Base-by-base conservation (phyloP, 1,284 basidiomycete genomes). In the Gymnopus androsaceus region DNA sequence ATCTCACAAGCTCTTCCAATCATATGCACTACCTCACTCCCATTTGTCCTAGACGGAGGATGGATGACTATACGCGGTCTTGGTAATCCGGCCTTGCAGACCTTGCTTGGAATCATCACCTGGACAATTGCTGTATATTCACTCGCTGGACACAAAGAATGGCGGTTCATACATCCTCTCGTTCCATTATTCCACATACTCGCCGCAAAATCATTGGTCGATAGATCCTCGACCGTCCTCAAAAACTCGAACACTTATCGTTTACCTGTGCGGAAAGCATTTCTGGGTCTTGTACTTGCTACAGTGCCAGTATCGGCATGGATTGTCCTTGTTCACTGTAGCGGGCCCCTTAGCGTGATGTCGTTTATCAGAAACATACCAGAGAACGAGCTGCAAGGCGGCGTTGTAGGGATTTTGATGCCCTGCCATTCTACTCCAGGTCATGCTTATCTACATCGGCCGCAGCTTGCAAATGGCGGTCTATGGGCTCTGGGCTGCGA, bases 341-440 rank as follows among this genome's bases (percentile, higher is more conserved):
- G 80, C 38, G 92, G 85, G 6, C 94, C 95, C 59, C 83, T 95
- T 50, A 75, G 76, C 40, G 90, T 93, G 17, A 80, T 91, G 66
- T 73, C 81, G 5, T 87, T 84, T 65, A 71, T 92, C 50, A 79
- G 82, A 34, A 66, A 70, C 23, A 72, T 87, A 27, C 79, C 84
- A 1, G 56, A 70, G 19, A 63, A 74, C 17, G 75, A 82, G n/a
- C 67, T 86, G 19, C 53, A 66, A 27, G 74, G 72, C 5, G 84
- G 48, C 12, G 48, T 85, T 7, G 72, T 97, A 14, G 94, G 91
- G 1, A 88, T 94, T 59, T 73, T 98, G 17, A 96, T 95, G 92
- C 97, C 97, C 3, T 99, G 97, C 63, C 97, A 99, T 73, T 97
- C 94, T n/a, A 94, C 91, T 0, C 96, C 96, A 2, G 96, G 94